These are phyloP conservation scores for Pelargonium myrrhifolium DNA, from an alignment of 441 rosid genomes.

Conservation along the genomic window DNA sequence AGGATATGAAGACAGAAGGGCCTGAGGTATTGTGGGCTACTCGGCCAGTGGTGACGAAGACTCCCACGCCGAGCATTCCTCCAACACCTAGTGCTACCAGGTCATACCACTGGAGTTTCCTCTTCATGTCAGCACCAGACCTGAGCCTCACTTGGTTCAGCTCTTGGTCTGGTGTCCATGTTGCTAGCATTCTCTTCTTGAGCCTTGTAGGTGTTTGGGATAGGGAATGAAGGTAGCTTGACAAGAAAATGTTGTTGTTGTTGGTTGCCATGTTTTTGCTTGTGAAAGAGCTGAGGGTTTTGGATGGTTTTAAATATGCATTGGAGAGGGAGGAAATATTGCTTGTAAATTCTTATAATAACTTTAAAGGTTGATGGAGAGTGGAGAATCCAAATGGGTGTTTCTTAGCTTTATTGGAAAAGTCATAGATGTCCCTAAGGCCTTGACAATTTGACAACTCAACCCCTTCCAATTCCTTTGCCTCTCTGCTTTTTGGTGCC, in stretches of 20 bases:
- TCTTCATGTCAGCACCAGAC: conserved; percentile 91
- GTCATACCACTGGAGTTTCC: conserved; percentile 77
- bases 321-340: background rate
- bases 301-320: conserved; percentile 33
- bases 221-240: conserved; percentile 51
- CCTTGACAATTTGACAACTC: no score
- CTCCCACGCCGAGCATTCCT: conserved; percentile 96
- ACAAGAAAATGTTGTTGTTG: conserved; percentile 26
- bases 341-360: conserved; percentile 27
- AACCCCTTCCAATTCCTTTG: no score
- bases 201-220: conserved; percentile 78
- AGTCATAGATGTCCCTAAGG: no score
- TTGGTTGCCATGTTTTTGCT: conserved; percentile 30
- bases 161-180: conserved; percentile 88
- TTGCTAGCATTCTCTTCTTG: conserved; percentile 76
- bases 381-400: conserved; percentile 28
- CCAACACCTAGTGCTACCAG: conserved; percentile 83
- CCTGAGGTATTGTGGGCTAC: conserved; percentile 59
- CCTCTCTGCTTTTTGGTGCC: conserved; percentile 8
- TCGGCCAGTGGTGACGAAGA: conserved; percentile 71
- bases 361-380: conserved; percentile 26
- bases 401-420: background rate
- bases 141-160: conserved; percentile 68
- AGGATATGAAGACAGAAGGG: conserved; percentile 78
- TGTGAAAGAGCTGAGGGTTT: conserved; percentile 22